A percentile compares a stretch with the other conserved stretches of the same genome.
phyloP scores from a whole-genome alignment of 768 basidiomycete species.

The Naganishia vishniacii region DNA sequence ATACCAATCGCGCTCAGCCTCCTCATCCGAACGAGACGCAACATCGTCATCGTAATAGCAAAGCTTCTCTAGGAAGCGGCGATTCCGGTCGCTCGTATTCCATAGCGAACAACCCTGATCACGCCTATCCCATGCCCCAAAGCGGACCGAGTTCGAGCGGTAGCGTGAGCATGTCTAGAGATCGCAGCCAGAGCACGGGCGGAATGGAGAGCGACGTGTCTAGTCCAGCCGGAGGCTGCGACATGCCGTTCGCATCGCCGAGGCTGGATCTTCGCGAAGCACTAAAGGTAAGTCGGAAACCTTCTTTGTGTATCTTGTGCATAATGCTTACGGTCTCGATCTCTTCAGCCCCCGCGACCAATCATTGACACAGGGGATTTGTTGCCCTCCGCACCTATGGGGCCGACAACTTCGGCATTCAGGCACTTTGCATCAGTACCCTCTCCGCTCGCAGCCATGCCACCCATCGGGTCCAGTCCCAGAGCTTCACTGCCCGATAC shows the following conservation, averaged over 20 bases:
- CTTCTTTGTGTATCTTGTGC: background rate
- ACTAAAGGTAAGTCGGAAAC: conserved; percentile 37
- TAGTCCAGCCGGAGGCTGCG: conserved; percentile 1
- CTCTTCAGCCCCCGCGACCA: conserved; percentile 36
- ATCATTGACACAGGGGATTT: conserved; percentile 40
- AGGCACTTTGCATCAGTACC: conserved; percentile 40
- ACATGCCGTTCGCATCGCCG: background rate
- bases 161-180: conserved; percentile 2
- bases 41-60: conserved; percentile 18
- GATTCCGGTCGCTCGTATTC: conserved; percentile 16
- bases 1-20: background rate
- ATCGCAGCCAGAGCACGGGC: background rate
- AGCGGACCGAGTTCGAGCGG: conserved; percentile 3
- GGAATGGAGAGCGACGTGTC: conserved; percentile 28
- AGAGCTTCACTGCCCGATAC: background rate
- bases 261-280: conserved; percentile 37
- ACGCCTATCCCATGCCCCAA: conserved; percentile 14
- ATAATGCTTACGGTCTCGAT: background rate
- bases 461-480: conserved; percentile 11
- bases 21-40: background rate
- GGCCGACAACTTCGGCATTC: conserved; percentile 28
- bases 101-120: background rate
- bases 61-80: conserved; percentile 18
- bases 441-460: conserved; percentile 35
- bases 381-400: conserved; percentile 37